These are phyloP conservation scores for Aspergillus nidulans DNA, from an alignment of 495 filamentous ascomycete species.

Conservation along the genomic window DNA sequence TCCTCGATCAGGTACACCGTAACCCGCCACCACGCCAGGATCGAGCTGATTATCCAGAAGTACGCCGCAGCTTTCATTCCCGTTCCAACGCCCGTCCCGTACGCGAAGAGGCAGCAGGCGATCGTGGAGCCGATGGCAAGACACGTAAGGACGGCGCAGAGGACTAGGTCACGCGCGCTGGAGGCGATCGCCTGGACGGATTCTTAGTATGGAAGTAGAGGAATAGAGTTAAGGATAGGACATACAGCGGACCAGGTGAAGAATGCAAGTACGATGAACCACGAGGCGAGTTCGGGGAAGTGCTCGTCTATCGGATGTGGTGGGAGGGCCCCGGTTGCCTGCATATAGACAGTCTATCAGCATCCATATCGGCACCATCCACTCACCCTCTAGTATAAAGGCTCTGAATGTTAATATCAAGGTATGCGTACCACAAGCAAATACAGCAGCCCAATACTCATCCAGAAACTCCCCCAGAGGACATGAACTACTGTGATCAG, in stretches of 20 bases:
- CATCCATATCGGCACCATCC: too few species aligned
- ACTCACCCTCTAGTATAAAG: too few species aligned
- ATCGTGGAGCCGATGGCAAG: background rate
- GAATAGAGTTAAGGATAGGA: background rate
- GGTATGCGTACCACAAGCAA: background rate
- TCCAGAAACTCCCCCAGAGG: constrained; percentile 3
- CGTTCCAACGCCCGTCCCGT: background rate
- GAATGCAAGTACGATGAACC: background rate
- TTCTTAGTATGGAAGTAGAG: background rate
- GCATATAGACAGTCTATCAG: background rate
- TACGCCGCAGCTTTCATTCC: background rate
- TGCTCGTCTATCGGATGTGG: background rate
- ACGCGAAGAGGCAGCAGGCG: constrained; percentile 1
- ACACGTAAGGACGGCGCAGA: background rate
- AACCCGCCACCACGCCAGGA: background rate
- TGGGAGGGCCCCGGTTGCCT: background rate
- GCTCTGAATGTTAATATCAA: too few species aligned
- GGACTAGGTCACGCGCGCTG: background rate
- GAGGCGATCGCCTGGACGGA: background rate
- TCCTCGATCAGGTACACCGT: background rate
- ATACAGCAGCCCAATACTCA: constrained; percentile 2
- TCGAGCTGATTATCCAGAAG: background rate
- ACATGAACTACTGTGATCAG: constrained; percentile 1
- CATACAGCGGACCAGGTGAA: background rate
- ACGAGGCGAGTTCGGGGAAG: background rate